These are phyloP conservation scores for Parascedosporium putredinis DNA, from an alignment of 2,329 filamentous ascomycete species.

Conservation along the genomic window DNA sequence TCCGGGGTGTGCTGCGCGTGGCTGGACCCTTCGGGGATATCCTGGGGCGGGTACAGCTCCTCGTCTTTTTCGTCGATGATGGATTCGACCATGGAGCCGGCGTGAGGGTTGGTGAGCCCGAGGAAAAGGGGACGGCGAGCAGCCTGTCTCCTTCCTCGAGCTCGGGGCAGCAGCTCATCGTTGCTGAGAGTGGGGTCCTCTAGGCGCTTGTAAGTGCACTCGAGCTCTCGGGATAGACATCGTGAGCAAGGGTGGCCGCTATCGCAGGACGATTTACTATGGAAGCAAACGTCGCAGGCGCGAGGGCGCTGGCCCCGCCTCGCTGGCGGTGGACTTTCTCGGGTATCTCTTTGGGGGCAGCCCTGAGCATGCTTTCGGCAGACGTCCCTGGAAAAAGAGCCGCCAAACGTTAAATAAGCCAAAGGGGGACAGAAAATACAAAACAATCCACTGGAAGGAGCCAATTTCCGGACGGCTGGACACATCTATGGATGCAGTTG, in stretches of 20 bases:
- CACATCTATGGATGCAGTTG: no score
- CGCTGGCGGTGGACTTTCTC: background rate
- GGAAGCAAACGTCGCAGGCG: conserved; percentile 4
- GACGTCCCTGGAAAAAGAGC: conserved; percentile 5
- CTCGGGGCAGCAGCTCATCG: background rate
- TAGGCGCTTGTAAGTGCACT: conserved; percentile 1
- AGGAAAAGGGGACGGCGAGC: background rate
- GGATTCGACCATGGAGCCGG: background rate
- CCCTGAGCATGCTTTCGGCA: conserved; percentile 4
- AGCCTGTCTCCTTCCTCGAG: background rate
- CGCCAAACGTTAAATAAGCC: no score
- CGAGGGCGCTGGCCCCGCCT: background rate
- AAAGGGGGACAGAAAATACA: no score
- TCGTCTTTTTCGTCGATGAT: background rate
- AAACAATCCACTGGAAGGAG: no score
- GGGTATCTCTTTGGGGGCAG: background rate
- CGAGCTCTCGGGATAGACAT: background rate
- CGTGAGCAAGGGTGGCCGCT: conserved; percentile 1
- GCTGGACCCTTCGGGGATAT: background rate
- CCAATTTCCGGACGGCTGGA: no score
- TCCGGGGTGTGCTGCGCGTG: background rate
- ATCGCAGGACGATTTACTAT: conserved; percentile 4
- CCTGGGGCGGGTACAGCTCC: background rate
- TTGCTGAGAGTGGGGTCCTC: background rate
- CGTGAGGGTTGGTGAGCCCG: background rate